A percentile compares a stretch with the other conserved stretches of the same genome.
Evolutionary conservation across 129 eudicot species (phyloP).

Genomic region (Artemisia tridentata): DNA sequence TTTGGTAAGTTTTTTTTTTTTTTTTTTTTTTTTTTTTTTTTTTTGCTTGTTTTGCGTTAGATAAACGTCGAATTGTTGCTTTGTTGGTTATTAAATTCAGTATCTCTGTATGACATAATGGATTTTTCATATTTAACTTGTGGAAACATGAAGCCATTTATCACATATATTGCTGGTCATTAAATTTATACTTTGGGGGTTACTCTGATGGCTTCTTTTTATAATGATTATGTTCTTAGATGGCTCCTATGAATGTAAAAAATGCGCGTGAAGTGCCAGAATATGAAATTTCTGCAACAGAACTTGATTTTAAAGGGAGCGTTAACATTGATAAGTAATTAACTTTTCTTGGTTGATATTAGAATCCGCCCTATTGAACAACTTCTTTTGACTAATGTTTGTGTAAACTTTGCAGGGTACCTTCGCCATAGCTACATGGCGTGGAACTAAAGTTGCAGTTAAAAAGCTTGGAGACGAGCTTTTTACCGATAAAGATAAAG

Average conservation of each 20-base stretch:
- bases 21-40: not conserved
- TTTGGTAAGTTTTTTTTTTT: constrained; percentile 39
- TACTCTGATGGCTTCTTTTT: not conserved
- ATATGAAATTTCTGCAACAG: constrained; percentile 80
- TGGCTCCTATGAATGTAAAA: constrained; percentile 87
- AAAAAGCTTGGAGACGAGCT: too few species aligned
- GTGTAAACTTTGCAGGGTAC: not conserved
- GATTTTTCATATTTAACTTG: constrained; percentile 4
- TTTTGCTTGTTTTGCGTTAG: constrained; percentile 6
- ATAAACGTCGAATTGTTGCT: not conserved
- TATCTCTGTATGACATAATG: not conserved
- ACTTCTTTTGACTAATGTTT: not conserved
- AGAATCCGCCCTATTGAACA: not conserved
- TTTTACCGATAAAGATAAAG: constrained; percentile 52
- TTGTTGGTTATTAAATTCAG: too few species aligned
- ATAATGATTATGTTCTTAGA: constrained; percentile 30
- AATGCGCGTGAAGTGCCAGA: constrained; percentile 87
- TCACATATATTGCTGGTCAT: not conserved
- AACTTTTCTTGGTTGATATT: not conserved
- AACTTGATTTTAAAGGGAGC: constrained; percentile 86
- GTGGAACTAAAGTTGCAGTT: too few species aligned
- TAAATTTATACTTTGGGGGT: not conserved
- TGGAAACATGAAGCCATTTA: not conserved
- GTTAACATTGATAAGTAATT: constrained; percentile 53
- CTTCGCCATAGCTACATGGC: too few species aligned